A percentile compares a stretch with the other conserved stretches of the same genome.
phyloP scores from a whole-genome alignment of 805 yeast genomes.

The Starmerella sirachaensis region DNA sequence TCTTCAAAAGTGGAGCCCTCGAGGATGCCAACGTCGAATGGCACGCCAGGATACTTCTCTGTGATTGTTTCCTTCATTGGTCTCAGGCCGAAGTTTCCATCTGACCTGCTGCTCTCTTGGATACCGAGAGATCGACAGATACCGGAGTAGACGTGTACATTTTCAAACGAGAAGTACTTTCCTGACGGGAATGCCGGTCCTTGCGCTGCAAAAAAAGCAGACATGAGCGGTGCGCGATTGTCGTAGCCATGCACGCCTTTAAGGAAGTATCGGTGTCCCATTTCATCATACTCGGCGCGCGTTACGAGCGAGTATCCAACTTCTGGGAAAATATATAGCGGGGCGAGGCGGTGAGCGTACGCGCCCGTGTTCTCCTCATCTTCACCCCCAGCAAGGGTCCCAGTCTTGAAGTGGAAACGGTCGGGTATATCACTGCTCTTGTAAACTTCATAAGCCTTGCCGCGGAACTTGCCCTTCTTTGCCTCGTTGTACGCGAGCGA shows the following conservation, averaged over 20 bases:
- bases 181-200: conserved; percentile 62
- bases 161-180: conserved; percentile 49
- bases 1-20: conserved; percentile 26
- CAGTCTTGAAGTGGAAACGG: conserved; percentile 38
- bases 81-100: conserved; percentile 34
- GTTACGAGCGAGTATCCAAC: conserved; percentile 71
- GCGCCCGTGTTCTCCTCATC: conserved; percentile 18
- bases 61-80: conserved; percentile 24
- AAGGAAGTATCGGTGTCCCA: conserved; percentile 42
- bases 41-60: conserved; percentile 27
- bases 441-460: conserved; percentile 32
- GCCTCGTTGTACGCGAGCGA: conserved; percentile 21
- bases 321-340: conserved; percentile 73
- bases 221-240: conserved; percentile 64
- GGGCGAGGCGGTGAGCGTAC: conserved; percentile 59
- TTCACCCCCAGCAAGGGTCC: background rate
- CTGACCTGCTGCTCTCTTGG: conserved; percentile 41
- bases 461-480: background rate
- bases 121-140: conserved; percentile 52
- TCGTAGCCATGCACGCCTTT: conserved; percentile 80
- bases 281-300: conserved; percentile 40
- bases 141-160: conserved; percentile 61
- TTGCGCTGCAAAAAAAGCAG: conserved; percentile 64
- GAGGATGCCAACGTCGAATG: conserved; percentile 23
- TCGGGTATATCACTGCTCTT: conserved; percentile 41